These are phyloP conservation scores for Cicer arietinum DNA, from an alignment of 306 rosid genomes.

Conservation along the genomic window DNA sequence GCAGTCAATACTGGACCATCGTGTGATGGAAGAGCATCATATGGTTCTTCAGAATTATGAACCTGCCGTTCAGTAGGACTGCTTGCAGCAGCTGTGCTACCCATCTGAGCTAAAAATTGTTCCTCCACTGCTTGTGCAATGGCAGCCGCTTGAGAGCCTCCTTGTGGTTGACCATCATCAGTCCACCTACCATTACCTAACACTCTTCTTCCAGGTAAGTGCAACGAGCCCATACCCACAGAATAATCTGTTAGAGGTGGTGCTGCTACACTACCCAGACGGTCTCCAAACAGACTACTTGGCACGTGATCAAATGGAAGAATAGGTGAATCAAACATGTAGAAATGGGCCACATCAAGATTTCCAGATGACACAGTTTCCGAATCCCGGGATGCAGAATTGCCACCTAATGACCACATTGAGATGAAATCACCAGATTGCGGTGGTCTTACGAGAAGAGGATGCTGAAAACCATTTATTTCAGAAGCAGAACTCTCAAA, in stretches of 20 bases:
- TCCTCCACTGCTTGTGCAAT: constrained; percentile 96
- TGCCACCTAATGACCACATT: constrained; percentile 78
- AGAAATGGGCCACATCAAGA: constrained; percentile 84
- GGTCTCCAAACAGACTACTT: constrained; percentile 79
- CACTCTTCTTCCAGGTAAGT: constrained; percentile 84
- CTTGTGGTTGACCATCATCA: constrained; percentile 98
- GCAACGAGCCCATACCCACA: constrained; percentile 92
- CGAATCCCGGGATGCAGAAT: constrained; percentile 71
- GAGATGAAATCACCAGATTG: constrained; percentile 78
- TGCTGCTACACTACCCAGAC: constrained; percentile 84
- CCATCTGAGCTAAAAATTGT: constrained; percentile 69
- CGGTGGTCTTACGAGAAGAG: constrained; percentile 87
- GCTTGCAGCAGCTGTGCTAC: constrained; percentile 58
- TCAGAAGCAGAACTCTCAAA: constrained; percentile 86
- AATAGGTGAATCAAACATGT: constrained; percentile 96
- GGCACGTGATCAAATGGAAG: constrained; percentile 80
- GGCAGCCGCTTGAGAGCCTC: constrained; percentile 78
- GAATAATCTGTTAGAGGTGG: constrained; percentile 96
- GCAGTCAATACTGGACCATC: constrained; percentile 58
- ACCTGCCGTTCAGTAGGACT: constrained; percentile 64
- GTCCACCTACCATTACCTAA: constrained; percentile 94
- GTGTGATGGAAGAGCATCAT: constrained; percentile 66
- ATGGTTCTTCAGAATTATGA: constrained; percentile 63
- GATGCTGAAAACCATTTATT: constrained; percentile 95
- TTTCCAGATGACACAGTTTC: constrained; percentile 81